Conservation (phyloP, 495 filamentous ascomycete species). For the Thozetella sp. region DNA sequence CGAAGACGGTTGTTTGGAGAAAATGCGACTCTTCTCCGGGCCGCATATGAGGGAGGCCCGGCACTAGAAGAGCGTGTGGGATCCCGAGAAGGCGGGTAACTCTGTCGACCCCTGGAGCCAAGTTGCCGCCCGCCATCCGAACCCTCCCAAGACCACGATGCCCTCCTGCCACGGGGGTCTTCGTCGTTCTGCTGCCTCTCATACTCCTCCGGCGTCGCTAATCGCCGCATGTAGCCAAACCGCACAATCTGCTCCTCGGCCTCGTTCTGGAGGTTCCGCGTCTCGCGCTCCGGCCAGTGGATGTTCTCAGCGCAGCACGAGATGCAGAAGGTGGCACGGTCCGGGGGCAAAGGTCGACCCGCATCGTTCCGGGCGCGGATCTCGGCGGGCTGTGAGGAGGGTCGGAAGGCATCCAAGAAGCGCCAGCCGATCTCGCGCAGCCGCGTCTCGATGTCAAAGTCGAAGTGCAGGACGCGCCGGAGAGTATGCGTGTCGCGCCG, state of each 20-base stretch:
- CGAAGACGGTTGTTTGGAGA: conserved; percentile 9
- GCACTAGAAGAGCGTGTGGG: too few relatives aligned
- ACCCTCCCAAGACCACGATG: neutral
- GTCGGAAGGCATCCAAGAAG: conserved; percentile 18
- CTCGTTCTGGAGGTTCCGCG: conserved; percentile 16
- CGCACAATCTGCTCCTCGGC: conserved; percentile 18
- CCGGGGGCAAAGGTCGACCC: conserved; percentile 14
- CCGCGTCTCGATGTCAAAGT: conserved; percentile 21
- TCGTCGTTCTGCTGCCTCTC: neutral
- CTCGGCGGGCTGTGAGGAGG: conserved; percentile 17
- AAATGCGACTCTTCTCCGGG: conserved; percentile 6
- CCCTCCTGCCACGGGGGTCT: neutral
- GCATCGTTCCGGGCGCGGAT: conserved; percentile 18
- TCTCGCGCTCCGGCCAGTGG: conserved; percentile 21
- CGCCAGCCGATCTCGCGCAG: conserved; percentile 22
- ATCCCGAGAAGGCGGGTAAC: neutral
- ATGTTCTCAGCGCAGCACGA: conserved; percentile 16
- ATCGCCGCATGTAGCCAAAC: conserved; percentile 8
- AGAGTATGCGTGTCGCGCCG: conserved; percentile 4
- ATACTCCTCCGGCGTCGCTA: conserved; percentile 15
- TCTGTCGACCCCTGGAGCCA: conserved; percentile 2
- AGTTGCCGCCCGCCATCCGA: neutral
- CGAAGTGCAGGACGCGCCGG: conserved; percentile 17
- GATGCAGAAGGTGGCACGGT: conserved; percentile 16
- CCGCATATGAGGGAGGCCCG: neutral